These are phyloP conservation scores for Epichloe sylvatica DNA, from an alignment of 2,329 filamentous ascomycete species.

Conservation along the genomic window DNA sequence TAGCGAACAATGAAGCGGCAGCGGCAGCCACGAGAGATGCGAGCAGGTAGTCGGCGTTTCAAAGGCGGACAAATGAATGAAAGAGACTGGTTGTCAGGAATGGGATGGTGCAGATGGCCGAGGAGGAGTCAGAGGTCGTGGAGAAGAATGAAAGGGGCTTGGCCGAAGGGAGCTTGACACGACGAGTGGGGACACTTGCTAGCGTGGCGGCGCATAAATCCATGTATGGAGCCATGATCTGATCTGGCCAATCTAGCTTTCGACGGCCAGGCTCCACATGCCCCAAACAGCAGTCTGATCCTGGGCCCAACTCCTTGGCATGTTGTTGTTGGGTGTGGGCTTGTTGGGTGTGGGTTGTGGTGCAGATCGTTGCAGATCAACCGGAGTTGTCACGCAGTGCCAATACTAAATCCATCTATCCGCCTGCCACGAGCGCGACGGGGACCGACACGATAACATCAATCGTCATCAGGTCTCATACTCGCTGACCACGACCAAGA, in stretches of 20 bases:
- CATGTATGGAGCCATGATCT: background rate
- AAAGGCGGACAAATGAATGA: background rate
- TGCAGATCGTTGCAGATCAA: background rate
- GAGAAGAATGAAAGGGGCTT: background rate
- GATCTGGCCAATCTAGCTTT: background rate
- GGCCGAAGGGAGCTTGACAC: background rate
- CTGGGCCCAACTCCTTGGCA: background rate
- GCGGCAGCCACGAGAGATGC: background rate
- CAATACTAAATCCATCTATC: no score
- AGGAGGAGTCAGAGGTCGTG: background rate
- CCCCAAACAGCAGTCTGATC: background rate
- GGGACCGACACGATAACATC: no score
- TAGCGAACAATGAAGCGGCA: background rate
- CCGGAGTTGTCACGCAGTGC: no score
- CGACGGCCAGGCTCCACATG: background rate
- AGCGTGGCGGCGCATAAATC: background rate
- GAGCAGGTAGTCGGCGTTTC: background rate
- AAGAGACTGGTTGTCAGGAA: background rate
- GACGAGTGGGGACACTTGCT: background rate
- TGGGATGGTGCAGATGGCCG: background rate
- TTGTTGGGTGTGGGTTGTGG: no score
- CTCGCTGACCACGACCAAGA: background rate
- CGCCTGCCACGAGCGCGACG: no score
- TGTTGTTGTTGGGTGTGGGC: no score
- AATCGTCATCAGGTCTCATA: no score